A percentile compares a stretch with the other conserved stretches of the same genome.
These are phyloP conservation scores for Trichoderma aggressivum DNA, from an alignment of 2,329 filamentous ascomycete genomes.

Conservation along the genomic window DNA sequence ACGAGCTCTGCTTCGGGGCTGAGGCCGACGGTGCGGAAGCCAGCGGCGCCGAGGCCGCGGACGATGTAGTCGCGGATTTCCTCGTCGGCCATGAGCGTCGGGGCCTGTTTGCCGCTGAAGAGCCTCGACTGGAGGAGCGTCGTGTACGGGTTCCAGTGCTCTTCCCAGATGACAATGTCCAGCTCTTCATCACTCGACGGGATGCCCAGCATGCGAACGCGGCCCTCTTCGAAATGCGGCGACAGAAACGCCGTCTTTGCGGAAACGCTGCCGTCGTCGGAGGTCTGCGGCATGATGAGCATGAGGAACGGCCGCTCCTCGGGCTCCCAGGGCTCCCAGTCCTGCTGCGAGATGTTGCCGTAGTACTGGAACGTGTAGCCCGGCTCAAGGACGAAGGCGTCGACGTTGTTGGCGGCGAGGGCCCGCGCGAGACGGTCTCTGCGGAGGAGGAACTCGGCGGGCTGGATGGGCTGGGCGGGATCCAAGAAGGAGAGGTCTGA, in stretches of 20 bases:
- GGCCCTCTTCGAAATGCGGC: conserved; percentile 58
- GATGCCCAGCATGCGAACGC: conserved; percentile 57
- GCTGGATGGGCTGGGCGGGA: conserved; percentile 43
- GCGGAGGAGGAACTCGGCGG: conserved; percentile 52
- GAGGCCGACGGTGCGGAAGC: conserved; percentile 56
- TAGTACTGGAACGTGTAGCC: conserved; percentile 63
- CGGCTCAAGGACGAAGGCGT: conserved; percentile 61
- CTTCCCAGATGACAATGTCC: conserved; percentile 58
- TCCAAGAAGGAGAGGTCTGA: conserved; percentile 51
- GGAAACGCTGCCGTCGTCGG: conserved; percentile 38
- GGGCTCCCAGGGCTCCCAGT: conserved; percentile 65
- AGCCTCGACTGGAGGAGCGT: conserved; percentile 48
- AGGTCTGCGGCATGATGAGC: conserved; percentile 50
- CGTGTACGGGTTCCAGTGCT: conserved; percentile 61
- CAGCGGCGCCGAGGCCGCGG: conserved; percentile 50
- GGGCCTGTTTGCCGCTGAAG: conserved; percentile 29
- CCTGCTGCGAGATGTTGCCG: conserved; percentile 56
- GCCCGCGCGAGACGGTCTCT: conserved; percentile 55
- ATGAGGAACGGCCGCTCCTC: conserved; percentile 63
- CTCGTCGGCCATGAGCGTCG: conserved; percentile 60
- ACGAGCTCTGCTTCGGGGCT: conserved; percentile 54
- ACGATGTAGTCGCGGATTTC: conserved; percentile 63
- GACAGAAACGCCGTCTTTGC: conserved; percentile 58
- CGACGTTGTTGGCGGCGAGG: conserved; percentile 46
- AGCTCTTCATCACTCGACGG: conserved; percentile 47